These are phyloP conservation scores for Boletus tylopilopsis DNA, from an alignment of 768 basidiomycete genomes.

Conservation along the genomic window DNA sequence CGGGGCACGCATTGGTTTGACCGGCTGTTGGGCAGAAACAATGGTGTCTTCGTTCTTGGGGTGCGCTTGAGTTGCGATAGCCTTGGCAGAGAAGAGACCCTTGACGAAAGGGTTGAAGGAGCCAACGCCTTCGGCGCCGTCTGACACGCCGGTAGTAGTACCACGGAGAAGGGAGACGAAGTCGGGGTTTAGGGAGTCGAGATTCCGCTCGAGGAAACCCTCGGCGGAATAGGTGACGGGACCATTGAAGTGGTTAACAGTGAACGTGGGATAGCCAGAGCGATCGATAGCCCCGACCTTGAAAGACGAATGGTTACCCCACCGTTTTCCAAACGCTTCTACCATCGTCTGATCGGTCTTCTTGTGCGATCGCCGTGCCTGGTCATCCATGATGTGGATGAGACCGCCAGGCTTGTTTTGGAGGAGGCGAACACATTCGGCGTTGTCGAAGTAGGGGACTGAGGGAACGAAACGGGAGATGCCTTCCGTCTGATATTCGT, in stretches of 20 bases:
- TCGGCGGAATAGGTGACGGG: conserved; percentile 91
- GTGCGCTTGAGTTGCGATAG: conserved; percentile 89
- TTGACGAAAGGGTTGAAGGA: conserved; percentile 91
- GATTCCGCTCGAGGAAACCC: conserved; percentile 82
- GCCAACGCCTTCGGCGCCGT: conserved; percentile 64
- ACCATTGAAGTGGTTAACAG: conserved; percentile 87
- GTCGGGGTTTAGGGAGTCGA: conserved; percentile 88
- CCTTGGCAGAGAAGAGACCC: conserved; percentile 81
- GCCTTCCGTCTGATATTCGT: conserved; percentile 82
- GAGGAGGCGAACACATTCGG: conserved; percentile 76
- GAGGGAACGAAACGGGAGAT: conserved; percentile 66
- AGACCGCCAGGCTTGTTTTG: conserved; percentile 58
- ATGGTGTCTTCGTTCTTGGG: conserved; percentile 94
- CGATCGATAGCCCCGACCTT: conserved; percentile 75
- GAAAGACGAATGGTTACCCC: conserved; percentile 92
- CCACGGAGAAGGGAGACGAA: conserved; percentile 89
- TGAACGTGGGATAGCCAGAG: conserved; percentile 82
- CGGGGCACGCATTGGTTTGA: conserved; percentile 92
- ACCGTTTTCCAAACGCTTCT: conserved; percentile 89
- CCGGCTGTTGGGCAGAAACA: conserved; percentile 88
- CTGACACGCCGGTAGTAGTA: conserved; percentile 28
- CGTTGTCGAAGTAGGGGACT: conserved; percentile 84
- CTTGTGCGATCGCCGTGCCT: conserved; percentile 79
- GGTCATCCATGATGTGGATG: conserved; percentile 97
- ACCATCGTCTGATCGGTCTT: conserved; percentile 95